These are phyloP conservation scores for Nectriaceae sp. DNA, from an alignment of 2,329 filamentous ascomycete genomes.

Conservation along the genomic window DNA sequence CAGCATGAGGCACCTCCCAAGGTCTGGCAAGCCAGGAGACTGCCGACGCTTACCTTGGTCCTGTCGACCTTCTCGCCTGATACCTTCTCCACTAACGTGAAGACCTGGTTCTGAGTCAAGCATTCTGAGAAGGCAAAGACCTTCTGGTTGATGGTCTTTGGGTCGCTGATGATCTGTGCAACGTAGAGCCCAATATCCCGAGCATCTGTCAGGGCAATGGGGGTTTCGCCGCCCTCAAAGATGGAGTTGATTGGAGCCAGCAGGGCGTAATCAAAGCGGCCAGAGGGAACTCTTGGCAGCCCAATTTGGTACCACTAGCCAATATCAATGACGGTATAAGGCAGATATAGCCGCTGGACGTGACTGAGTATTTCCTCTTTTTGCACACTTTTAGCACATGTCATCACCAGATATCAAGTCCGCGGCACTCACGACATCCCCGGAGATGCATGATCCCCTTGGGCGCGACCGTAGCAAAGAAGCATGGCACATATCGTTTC, in stretches of 20 bases:
- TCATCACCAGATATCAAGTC: no score
- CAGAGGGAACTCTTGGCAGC: slow-evolving; percentile 28
- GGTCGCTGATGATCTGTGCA: slow-evolving; percentile 51
- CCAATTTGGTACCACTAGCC: slow-evolving; percentile 60
- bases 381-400: slow-evolving; percentile 4
- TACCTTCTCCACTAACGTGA: slow-evolving; percentile 45
- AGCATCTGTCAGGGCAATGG: slow-evolving; percentile 47
- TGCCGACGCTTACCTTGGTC: slow-evolving; percentile 8
- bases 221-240: slow-evolving; percentile 44
- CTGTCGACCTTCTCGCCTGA: slow-evolving; percentile 47
- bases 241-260: slow-evolving; percentile 38
- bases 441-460: slow-evolving; percentile 34
- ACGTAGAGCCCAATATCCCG: slow-evolving; percentile 54
- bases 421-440: slow-evolving; percentile 8
- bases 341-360: slow-evolving; percentile 47
- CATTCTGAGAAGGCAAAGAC: slow-evolving; percentile 51
- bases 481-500: slow-evolving; percentile 51
- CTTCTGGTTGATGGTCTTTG: slow-evolving; percentile 53
- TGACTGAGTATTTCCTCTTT: slow-evolving; percentile 55
- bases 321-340: slow-evolving; percentile 59
- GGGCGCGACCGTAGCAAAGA: slow-evolving; percentile 48
- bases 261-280: slow-evolving; percentile 27
- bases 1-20: no score
- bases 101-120: slow-evolving; percentile 47
- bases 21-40: no score